These are phyloP conservation scores for Chaetoceros tenuissimus DNA, from an alignment of 108 stramenopile genomes.

Conservation along the genomic window DNA sequence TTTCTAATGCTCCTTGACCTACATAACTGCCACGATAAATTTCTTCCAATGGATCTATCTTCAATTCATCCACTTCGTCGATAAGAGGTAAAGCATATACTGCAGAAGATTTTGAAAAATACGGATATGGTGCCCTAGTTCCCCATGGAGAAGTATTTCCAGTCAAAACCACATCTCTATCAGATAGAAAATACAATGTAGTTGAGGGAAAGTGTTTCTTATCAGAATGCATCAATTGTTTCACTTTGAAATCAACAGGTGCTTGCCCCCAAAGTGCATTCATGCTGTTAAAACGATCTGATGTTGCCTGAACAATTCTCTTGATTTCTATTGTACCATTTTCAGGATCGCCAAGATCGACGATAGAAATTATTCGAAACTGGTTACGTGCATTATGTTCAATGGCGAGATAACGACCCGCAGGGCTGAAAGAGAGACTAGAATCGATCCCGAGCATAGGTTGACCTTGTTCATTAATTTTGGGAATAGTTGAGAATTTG, in stretches of 20 bases:
- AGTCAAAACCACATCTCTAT: constrained; percentile 50
- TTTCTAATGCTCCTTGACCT: constrained; percentile 55
- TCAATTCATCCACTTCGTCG: constrained; percentile 8
- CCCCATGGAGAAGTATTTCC: constrained; percentile 60
- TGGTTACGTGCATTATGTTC: constrained; percentile 53
- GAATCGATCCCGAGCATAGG: constrained; percentile 41
- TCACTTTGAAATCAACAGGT: constrained; percentile 11
- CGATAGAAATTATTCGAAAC: constrained; percentile 53
- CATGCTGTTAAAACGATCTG: constrained; percentile 45
- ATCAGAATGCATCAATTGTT: constrained; percentile 15
- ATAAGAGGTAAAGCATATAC: constrained; percentile 44
- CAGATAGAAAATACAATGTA: constrained; percentile 52
- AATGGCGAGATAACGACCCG: constrained; percentile 51
- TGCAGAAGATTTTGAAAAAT: constrained; percentile 22
- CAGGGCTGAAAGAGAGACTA: constrained; percentile 35
- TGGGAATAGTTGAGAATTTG: constrained; percentile 28
- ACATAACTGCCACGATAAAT: constrained; percentile 45
- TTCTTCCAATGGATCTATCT: constrained; percentile 1
- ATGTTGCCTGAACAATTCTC: constrained; percentile 61
- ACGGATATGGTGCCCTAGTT: constrained; percentile 45
- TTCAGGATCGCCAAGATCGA: constrained; percentile 46
- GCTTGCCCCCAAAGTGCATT: constrained; percentile 40
- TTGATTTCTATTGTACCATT: constrained; percentile 32
- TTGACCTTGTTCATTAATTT: constrained; percentile 44
- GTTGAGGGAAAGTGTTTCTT: constrained; percentile 14